A percentile compares a stretch with the other conserved stretches of the same genome.
Conservation (phyloP, 108 stramenopile species). For the Skeletonema grethae region DNA sequence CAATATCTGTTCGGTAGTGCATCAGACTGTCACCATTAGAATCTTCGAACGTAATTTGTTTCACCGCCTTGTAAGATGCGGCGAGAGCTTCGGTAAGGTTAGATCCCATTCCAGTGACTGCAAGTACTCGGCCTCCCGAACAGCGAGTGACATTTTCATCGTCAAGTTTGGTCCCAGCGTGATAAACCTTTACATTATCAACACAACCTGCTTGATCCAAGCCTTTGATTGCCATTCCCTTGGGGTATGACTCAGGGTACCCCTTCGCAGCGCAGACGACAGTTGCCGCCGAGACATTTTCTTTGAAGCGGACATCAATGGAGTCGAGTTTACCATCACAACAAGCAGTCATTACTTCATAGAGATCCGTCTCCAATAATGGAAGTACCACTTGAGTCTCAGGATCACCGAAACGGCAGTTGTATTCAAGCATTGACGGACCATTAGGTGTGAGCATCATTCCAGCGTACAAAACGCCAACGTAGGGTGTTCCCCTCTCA, state of each 20-base stretch:
- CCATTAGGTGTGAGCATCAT: slow-evolving; percentile 95
- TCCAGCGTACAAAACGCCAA: slow-evolving; percentile 97
- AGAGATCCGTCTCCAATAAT: slow-evolving; percentile 92
- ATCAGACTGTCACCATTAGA: slow-evolving; percentile 46
- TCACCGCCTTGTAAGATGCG: slow-evolving; percentile 85
- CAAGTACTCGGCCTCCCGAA: slow-evolving; percentile 95
- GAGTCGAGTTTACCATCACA: slow-evolving; percentile 85
- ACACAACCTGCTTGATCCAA: slow-evolving; percentile 66
- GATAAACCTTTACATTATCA: slow-evolving; percentile 89
- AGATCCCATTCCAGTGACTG: slow-evolving; percentile 90
- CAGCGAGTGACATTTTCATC: slow-evolving; percentile 69
- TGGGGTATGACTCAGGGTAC: slow-evolving; percentile 93
- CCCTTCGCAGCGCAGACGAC: slow-evolving; percentile 96
- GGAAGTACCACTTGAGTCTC: slow-evolving; percentile 99
- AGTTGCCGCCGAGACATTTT: slow-evolving; percentile 83
- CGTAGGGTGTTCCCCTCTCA: slow-evolving; percentile 94
- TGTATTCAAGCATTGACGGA: slow-evolving; percentile 96
- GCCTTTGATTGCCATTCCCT: slow-evolving; percentile 93
- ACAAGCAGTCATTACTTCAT: slow-evolving; percentile 93
- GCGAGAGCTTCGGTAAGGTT: slow-evolving; percentile 82
- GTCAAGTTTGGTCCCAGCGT: slow-evolving; percentile 92
- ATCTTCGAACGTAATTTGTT: slow-evolving; percentile 65
- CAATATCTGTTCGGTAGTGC: slow-evolving; percentile 90
- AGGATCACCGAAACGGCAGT: slow-evolving; percentile 99
- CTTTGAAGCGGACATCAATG: slow-evolving; percentile 85